Base-by-base conservation (phyloP, 805 yeast genomes). In the Nakazawaea wyomingensis region DNA sequence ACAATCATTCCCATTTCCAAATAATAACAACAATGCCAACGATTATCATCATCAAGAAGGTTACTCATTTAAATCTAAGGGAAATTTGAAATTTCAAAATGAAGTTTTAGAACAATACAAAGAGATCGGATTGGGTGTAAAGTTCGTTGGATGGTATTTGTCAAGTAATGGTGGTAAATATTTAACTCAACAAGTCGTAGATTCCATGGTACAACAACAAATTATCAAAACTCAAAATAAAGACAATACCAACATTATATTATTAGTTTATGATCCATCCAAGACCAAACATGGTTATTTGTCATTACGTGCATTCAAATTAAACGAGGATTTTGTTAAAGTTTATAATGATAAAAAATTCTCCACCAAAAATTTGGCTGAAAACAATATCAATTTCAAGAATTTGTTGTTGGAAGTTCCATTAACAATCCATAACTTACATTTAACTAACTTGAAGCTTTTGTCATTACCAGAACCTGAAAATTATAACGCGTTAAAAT, bases 71-170 rank as follows among this genome's bases (percentile, higher is more conserved):
- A 69, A 76, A 44, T 69, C 80, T 43, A 74, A 77, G 55, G 70
- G 79, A 51, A 85, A 87, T 46, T 66, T 68, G 46, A 76, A 73
- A 58, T 88, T 79, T 65, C 89, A 83, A 59, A 74, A 73, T 40
- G 88, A 82, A 37, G 69, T 84, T 54, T 68, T 82, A 50, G 74
- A 76, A 34, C 74, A 77, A 47, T 72, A 86, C 49, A 76, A 71
- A 54, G 72, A 71, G 43, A 75, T 80, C 48, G 82, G 82, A 38
- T 69, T 76, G 47, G 90, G 89, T 36, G 70, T 78, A 34, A 85
- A 80, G 56, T 71, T 81, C 47, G 75, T 81, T 49, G 96, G 96
- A 27, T 87, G 90, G 88, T 87, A 85, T 65, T 77, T 85, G 57
- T 71, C 83, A 34, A 72, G 88, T 22, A 66, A 69, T 40, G 74